Conservation (phyloP, 768 basidiomycete genomes). For the Rhodotorula paludigena region DNA sequence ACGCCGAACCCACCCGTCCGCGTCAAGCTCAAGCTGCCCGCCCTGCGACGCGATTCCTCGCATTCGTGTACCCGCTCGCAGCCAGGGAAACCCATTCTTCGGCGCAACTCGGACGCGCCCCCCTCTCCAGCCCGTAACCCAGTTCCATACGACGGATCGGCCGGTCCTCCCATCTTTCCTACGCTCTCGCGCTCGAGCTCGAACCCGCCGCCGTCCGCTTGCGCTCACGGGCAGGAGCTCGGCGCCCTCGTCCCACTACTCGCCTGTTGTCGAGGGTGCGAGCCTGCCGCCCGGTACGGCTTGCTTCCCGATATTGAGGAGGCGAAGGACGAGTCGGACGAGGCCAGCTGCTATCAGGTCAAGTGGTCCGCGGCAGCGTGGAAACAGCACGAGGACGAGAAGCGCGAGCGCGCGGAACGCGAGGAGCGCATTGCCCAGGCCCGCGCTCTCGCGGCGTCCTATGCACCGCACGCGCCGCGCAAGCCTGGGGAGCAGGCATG, state of each 20-base stretch:
- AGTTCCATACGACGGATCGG: neutral
- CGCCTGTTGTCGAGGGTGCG: neutral
- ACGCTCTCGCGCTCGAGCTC: neutral
- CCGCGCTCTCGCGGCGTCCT: neutral
- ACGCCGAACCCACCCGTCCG: slow-evolving; percentile 1
- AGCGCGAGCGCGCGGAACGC: neutral
- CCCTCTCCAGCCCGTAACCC: neutral
- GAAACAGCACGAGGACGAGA: slow-evolving; percentile 8
- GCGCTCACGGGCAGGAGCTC: neutral
- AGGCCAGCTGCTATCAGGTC: neutral
- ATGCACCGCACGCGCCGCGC: neutral
- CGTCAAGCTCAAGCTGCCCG: slow-evolving; percentile 4
- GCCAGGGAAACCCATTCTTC: neutral
- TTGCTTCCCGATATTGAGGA: too few relatives aligned
- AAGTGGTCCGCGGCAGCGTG: slow-evolving; percentile 10
- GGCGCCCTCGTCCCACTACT: neutral
- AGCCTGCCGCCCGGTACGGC: neutral
- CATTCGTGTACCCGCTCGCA: neutral
- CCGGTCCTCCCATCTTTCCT: neutral
- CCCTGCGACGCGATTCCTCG: neutral
- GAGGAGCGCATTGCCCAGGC: neutral
- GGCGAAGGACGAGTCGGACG: neutral
- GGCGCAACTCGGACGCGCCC: neutral
- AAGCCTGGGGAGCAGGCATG: neutral
- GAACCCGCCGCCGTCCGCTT: neutral